A percentile compares a stretch with the other conserved stretches of the same genome.
Conservation (phyloP, 306 rosid species). For the Medicago lupulina region DNA sequence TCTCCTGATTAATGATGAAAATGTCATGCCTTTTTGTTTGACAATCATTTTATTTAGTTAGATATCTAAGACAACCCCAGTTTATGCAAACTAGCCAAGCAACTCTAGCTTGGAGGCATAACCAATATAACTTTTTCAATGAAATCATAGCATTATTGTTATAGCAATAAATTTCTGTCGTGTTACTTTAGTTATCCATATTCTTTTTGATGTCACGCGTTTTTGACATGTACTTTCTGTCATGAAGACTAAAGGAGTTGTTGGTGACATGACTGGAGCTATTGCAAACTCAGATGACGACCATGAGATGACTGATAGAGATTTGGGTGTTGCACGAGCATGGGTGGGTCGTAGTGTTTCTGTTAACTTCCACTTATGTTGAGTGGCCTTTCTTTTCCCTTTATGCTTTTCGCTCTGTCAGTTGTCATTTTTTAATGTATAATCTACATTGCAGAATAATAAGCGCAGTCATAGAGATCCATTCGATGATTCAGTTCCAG, state of each 20-base stretch:
- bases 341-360: neutral
- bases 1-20: neutral
- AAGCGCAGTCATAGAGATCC: conserved; percentile 56
- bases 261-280: conserved; percentile 58
- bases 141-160: too few species aligned
- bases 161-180: neutral
- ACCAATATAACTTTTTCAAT: neutral
- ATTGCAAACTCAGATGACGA: conserved; percentile 57
- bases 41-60: neutral
- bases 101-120: neutral
- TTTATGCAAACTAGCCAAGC: neutral
- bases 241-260: conserved; percentile 63
- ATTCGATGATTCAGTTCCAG: conserved; percentile 57
- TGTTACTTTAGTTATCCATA: neutral
- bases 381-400: conserved; percentile 34
- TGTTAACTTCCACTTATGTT: conserved; percentile 44
- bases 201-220: neutral
- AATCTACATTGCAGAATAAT: conserved; percentile 57
- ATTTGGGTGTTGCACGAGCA: too few species aligned
- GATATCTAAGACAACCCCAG: neutral
- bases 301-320: neutral
- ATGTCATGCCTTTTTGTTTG: neutral
- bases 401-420: conserved; percentile 10
- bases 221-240: conserved; percentile 26
- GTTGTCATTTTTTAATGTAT: conserved; percentile 35